Evolutionary conservation across 352 stramenopile genomes (phyloP).

Genomic region (Phytophthora vignae): DNA sequence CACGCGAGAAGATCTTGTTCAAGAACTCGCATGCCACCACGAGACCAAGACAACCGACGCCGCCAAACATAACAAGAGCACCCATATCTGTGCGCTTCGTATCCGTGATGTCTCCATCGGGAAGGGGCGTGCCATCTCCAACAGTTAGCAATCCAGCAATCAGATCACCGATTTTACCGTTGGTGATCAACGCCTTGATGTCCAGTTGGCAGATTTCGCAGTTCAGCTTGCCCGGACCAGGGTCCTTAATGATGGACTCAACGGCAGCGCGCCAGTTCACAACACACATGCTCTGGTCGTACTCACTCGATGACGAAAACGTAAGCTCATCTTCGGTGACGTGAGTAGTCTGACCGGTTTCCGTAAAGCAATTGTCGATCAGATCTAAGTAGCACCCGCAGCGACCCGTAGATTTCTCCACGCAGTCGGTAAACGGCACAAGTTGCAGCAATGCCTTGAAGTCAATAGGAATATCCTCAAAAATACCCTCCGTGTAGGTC

Average conservation of each 20-base stretch:
- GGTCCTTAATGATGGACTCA: slow-evolving; percentile 61
- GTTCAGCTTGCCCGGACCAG: slow-evolving; percentile 69
- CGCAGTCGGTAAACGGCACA: slow-evolving; percentile 78
- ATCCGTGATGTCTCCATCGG: slow-evolving; percentile 30
- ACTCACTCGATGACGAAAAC: slow-evolving; percentile 45
- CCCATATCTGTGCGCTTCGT: slow-evolving; percentile 65
- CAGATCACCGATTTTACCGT: slow-evolving; percentile 70
- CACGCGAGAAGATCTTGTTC: slow-evolving; percentile 76
- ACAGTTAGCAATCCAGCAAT: slow-evolving; percentile 58
- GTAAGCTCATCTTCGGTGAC: slow-evolving; percentile 45
- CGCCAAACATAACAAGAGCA: slow-evolving; percentile 67
- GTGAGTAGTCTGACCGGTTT: slow-evolving; percentile 52
- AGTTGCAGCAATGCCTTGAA: slow-evolving; percentile 73
- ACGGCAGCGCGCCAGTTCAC: slow-evolving; percentile 57
- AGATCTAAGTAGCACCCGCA: slow-evolving; percentile 80
- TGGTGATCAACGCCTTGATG: slow-evolving; percentile 69
- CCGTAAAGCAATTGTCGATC: slow-evolving; percentile 68
- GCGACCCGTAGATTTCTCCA: slow-evolving; percentile 62
- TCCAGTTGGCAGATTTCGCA: slow-evolving; percentile 80
- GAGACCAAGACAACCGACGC: slow-evolving; percentile 53
- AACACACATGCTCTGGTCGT: slow-evolving; percentile 74
- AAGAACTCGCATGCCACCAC: slow-evolving; percentile 70
- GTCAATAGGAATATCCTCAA: slow-evolving; percentile 64
- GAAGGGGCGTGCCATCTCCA: slow-evolving; percentile 42
- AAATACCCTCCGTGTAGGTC: slow-evolving; percentile 48